These are phyloP conservation scores for Silene vulgaris DNA, from an alignment of 179 eudicot genomes.

Conservation along the genomic window DNA sequence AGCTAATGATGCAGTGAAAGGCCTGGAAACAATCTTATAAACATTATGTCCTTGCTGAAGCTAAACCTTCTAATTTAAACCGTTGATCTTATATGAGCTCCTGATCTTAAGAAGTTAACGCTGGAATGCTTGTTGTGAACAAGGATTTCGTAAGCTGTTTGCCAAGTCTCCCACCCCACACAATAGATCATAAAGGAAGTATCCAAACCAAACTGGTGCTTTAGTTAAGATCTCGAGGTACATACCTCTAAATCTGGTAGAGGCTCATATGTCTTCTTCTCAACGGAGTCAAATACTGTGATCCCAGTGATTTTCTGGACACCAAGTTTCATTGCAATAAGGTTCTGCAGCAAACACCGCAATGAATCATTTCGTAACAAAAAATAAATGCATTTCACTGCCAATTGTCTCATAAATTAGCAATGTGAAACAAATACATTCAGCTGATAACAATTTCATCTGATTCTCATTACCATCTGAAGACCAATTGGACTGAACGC, in stretches of 20 bases:
- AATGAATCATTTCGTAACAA: neutral
- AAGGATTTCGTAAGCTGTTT: neutral
- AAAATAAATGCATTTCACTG: neutral
- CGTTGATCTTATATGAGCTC: neutral
- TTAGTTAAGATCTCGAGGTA: neutral
- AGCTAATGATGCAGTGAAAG: neutral
- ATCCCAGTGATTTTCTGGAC: constrained; percentile 92
- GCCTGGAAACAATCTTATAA: neutral
- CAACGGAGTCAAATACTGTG: constrained; percentile 71
- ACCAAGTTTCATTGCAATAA: constrained; percentile 78
- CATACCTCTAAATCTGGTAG: constrained; percentile 80
- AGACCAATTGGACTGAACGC: constrained; percentile 51
- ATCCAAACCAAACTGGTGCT: neutral
- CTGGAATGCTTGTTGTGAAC: neutral
- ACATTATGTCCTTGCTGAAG: neutral
- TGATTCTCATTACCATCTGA: constrained; percentile 52
- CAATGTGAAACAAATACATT: neutral
- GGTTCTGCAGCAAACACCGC: constrained; percentile 53
- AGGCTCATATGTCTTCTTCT: constrained; percentile 79
- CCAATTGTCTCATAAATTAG: neutral
- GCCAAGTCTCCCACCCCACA: neutral
- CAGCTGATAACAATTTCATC: neutral
- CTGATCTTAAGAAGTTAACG: neutral
- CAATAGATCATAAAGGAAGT: neutral
- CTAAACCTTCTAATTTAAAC: neutral